Conservation (phyloP, 192 early-diverging fungal species). For the Allomyces macrogynus region DNA sequence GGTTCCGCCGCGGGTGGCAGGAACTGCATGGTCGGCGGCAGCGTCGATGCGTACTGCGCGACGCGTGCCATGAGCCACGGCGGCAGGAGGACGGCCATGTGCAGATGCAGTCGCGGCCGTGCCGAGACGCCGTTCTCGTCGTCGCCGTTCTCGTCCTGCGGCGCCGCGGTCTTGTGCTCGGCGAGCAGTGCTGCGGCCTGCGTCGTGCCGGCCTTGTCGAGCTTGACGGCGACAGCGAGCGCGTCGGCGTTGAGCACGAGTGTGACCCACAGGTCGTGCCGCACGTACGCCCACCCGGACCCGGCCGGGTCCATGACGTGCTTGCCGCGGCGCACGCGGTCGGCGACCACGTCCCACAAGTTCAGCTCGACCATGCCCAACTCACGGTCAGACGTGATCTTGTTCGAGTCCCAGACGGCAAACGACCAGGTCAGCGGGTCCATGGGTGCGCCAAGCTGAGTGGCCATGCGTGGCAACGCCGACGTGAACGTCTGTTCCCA, state of each 20-base stretch:
- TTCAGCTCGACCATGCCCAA: neutral
- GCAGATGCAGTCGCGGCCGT: neutral
- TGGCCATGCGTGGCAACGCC: neutral
- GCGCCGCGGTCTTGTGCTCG: neutral
- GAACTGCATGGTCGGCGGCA: neutral
- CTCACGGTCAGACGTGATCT: neutral
- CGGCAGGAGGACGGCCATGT: neutral
- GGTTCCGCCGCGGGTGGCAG: neutral
- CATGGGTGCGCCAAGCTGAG: neutral
- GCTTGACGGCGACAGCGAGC: neutral
- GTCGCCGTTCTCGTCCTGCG: no score
- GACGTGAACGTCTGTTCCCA: neutral
- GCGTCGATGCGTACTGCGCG: neutral
- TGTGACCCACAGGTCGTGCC: neutral
- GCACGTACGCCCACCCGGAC: neutral
- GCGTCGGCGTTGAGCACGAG: neutral
- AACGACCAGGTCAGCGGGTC: neutral
- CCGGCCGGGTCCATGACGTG: neutral
- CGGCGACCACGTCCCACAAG: neutral
- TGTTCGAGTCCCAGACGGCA: slow-evolving; percentile 1
- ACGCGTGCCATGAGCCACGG: neutral
- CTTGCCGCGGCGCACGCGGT: neutral
- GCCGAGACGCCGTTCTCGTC: neutral
- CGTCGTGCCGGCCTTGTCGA: neutral
- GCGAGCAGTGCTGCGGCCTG: neutral